phyloP scores from a whole-genome alignment of 345 rosid species.

The Hibiscus mutabilis region DNA sequence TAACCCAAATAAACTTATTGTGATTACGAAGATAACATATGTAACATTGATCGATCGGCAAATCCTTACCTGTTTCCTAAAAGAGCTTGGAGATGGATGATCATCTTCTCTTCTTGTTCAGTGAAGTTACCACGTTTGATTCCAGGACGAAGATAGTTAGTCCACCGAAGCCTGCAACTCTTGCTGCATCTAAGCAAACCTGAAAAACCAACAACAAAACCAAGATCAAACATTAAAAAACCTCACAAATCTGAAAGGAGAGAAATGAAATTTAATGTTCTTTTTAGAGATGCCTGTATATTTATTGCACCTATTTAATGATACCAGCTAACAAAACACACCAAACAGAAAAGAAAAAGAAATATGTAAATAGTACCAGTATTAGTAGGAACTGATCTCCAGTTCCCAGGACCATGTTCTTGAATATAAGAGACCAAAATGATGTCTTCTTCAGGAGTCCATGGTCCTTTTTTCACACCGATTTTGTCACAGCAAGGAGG shows the following conservation, averaged over 20 bases:
- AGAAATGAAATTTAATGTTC: neutral
- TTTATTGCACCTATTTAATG: conserved; percentile 40
- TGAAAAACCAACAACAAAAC: conserved; percentile 15
- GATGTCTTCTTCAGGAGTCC: conserved; percentile 99
- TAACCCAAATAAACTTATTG: neutral
- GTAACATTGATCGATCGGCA: no score
- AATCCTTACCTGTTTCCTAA: conserved; percentile 67
- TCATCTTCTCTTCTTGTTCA: conserved; percentile 83
- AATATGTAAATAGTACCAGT: conserved; percentile 55
- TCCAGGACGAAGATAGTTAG: conserved; percentile 92
- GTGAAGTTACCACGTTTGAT: conserved; percentile 92
- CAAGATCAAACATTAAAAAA: neutral
- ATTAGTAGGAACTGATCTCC: conserved; percentile 81
- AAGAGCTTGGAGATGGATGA: conserved; percentile 95
- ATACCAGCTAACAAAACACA: conserved; percentile 38
- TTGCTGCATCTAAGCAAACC: conserved; percentile 96
- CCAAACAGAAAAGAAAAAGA: neutral
- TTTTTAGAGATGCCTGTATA: neutral
- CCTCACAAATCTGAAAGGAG: neutral
- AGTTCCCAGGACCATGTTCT: conserved; percentile 90
- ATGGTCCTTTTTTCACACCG: conserved; percentile 91
- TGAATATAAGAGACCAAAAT: conserved; percentile 79
- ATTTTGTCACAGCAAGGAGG: conserved; percentile 83
- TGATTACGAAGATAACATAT: neutral
- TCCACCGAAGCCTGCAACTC: conserved; percentile 98